A percentile compares a stretch with the other conserved stretches of the same genome.
Evolutionary conservation across 495 filamentous ascomycete species (phyloP).

Genomic region (Daldinia bambusicola): DNA sequence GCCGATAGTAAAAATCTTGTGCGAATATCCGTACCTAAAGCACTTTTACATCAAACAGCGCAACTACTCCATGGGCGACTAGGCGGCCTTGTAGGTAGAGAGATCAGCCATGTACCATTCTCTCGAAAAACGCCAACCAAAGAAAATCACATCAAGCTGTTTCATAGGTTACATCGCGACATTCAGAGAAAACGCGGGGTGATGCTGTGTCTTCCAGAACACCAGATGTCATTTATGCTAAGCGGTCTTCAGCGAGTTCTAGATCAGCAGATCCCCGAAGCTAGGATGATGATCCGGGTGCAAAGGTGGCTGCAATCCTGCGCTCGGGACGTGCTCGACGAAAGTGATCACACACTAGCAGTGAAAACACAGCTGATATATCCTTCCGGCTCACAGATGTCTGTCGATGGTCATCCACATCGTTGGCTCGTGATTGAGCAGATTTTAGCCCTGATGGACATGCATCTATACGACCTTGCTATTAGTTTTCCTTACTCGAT

Average conservation of each 20-base stretch:
- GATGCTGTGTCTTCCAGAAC: slow-evolving; percentile 62
- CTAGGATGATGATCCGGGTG: slow-evolving; percentile 44
- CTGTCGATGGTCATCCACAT: slow-evolving; percentile 61
- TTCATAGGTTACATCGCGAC: slow-evolving; percentile 49
- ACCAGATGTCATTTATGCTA: slow-evolving; percentile 64
- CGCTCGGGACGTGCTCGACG: slow-evolving; percentile 69
- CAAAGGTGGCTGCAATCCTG: slow-evolving; percentile 56
- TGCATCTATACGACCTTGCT: slow-evolving; percentile 51
- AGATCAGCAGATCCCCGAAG: slow-evolving; percentile 45
- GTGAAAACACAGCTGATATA: slow-evolving; percentile 63
- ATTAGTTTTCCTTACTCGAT: slow-evolving; percentile 55
- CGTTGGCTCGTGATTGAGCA: slow-evolving; percentile 56
- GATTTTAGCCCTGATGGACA: slow-evolving; percentile 49
- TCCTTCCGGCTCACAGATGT: slow-evolving; percentile 59
- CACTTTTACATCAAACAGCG: slow-evolving; percentile 62
- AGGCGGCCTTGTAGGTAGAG: slow-evolving; percentile 58
- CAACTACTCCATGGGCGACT: slow-evolving; percentile 59
- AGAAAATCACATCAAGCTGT: slow-evolving; percentile 45
- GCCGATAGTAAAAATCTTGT: slow-evolving; percentile 58
- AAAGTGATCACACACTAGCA: slow-evolving; percentile 72
- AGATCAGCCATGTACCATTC: slow-evolving; percentile 61
- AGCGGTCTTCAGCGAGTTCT: slow-evolving; percentile 59
- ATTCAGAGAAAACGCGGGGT: slow-evolving; percentile 52
- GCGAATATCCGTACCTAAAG: slow-evolving; percentile 62
- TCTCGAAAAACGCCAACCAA: slow-evolving; percentile 56